These are phyloP conservation scores for Carex kokanica DNA, from an alignment of 176 grass and related monocot genomes.

Conservation along the genomic window DNA sequence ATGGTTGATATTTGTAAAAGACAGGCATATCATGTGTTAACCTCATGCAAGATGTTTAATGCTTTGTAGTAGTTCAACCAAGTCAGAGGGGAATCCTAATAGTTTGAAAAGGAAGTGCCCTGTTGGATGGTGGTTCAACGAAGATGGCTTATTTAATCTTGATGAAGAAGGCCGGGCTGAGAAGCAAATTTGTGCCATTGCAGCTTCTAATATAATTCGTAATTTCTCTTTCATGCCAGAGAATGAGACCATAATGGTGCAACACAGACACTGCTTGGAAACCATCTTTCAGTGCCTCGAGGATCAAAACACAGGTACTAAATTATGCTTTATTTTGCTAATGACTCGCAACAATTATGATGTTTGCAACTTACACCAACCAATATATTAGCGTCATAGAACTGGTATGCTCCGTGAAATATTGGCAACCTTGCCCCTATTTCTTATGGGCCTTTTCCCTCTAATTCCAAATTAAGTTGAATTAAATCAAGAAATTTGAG, in stretches of 20 bases:
- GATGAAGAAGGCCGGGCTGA: conserved; percentile 86
- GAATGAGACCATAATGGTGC: conserved; percentile 91
- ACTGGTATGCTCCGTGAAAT: background rate
- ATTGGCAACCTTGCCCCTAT: background rate
- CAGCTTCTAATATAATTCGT: conserved; percentile 92
- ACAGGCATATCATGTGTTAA: background rate
- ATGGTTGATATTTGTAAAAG: background rate
- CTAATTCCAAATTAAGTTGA: background rate
- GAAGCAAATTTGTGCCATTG: conserved; percentile 86
- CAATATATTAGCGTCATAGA: background rate
- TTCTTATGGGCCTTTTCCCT: background rate
- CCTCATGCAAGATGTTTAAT: background rate
- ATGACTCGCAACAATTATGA: background rate
- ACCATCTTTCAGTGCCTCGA: conserved; percentile 92
- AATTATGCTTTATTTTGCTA: conserved; percentile 19
- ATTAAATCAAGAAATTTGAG: background rate
- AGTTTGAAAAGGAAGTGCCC: conserved; percentile 51
- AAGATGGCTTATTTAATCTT: conserved; percentile 91
- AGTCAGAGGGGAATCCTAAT: conserved; percentile 26
- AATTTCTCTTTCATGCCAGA: conserved; percentile 99
- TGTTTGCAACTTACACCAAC: background rate
- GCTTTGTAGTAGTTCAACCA: conserved; percentile 37
- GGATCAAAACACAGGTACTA: conserved; percentile 78
- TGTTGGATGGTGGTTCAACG: conserved; percentile 72
- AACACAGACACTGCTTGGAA: conserved; percentile 96